Percentiles rank a stretch among this genome's conserved stretches.
phyloP scores from a whole-genome alignment of 139 green algal species.

The Chlorella sp. region DNA sequence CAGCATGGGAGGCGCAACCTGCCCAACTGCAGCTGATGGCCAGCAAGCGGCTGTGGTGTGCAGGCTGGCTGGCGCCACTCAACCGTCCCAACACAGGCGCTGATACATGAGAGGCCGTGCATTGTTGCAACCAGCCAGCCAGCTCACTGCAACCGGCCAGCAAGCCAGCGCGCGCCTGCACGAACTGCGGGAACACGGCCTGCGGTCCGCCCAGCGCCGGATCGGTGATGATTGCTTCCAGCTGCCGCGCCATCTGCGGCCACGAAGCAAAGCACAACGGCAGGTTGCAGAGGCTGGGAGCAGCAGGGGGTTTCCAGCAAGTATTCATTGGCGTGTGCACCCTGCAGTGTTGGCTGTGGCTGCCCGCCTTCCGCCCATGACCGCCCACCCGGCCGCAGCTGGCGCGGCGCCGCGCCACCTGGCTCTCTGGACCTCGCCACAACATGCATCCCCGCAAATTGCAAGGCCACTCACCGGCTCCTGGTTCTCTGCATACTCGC shows the following conservation, averaged over 20 bases:
- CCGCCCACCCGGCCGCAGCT: background rate
- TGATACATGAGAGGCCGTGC: too few relatives aligned
- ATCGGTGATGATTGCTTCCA: constrained; percentile 4
- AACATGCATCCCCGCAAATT: background rate
- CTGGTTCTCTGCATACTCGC: constrained; percentile 5
- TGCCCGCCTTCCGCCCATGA: background rate
- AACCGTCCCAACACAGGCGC: too few relatives aligned
- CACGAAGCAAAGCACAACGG: too few relatives aligned
- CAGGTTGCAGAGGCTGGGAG: too few relatives aligned
- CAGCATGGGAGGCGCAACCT: too few relatives aligned
- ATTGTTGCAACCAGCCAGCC: too few relatives aligned
- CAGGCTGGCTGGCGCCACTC: too few relatives aligned
- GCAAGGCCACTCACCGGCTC: constrained; percentile 14
- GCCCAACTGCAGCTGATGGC: too few relatives aligned
- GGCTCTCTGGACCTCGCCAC: background rate
- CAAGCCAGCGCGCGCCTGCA: background rate
- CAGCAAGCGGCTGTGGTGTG: too few relatives aligned
- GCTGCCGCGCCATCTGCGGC: constrained; percentile 34
- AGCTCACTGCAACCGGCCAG: background rate
- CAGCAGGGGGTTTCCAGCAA: too few relatives aligned
- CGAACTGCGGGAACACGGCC: background rate
- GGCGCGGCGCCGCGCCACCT: background rate
- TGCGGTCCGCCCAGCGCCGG: background rate
- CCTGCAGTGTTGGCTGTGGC: background rate
- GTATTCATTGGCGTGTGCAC: too few relatives aligned